Evolutionary conservation across 1,284 basidiomycete genomes (phyloP).

Genomic region (Microbotryum intermedium): DNA sequence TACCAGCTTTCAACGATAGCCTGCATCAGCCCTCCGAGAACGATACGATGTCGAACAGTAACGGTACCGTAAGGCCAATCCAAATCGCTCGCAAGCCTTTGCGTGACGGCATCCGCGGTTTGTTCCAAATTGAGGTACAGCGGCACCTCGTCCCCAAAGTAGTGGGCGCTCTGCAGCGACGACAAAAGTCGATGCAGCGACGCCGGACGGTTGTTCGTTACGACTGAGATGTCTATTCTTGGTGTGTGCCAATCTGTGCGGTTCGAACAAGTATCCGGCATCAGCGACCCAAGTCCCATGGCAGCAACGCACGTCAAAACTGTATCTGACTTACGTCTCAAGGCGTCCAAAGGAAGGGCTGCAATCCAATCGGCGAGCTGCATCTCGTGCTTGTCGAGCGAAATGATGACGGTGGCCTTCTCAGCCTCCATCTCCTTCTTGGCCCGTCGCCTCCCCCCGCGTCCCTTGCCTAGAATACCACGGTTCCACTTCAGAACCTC

Average conservation of each 20-base stretch:
- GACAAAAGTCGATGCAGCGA: conserved; percentile 58
- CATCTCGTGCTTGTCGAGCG: conserved; percentile 18
- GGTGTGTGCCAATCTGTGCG: conserved; percentile 61
- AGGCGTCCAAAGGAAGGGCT: conserved; percentile 27
- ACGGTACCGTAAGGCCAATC: conserved; percentile 50
- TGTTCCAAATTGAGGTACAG: conserved; percentile 66
- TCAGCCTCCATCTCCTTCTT: conserved; percentile 12
- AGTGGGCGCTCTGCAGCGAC: conserved; percentile 54
- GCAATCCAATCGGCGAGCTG: conserved; percentile 28
- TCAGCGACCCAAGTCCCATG: too few species aligned
- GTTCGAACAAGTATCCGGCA: too few species aligned
- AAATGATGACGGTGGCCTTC: conserved; percentile 14
- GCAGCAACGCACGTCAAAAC: neutral
- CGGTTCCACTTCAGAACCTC: conserved; percentile 23
- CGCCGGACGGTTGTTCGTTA: conserved; percentile 64
- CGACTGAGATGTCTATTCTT: conserved; percentile 57
- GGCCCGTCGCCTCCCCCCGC: conserved; percentile 1
- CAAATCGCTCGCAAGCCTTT: conserved; percentile 47
- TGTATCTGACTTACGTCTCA: conserved; percentile 25
- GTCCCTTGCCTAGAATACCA: conserved; percentile 15
- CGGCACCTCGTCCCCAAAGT: conserved; percentile 57
- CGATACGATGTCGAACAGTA: conserved; percentile 55
- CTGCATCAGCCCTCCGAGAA: conserved; percentile 64
- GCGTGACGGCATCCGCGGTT: conserved; percentile 55
- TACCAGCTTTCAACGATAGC: conserved; percentile 81